Base-by-base conservation (phyloP, 1,139 yeast genomes). In the Blastobotrys elegans region DNA sequence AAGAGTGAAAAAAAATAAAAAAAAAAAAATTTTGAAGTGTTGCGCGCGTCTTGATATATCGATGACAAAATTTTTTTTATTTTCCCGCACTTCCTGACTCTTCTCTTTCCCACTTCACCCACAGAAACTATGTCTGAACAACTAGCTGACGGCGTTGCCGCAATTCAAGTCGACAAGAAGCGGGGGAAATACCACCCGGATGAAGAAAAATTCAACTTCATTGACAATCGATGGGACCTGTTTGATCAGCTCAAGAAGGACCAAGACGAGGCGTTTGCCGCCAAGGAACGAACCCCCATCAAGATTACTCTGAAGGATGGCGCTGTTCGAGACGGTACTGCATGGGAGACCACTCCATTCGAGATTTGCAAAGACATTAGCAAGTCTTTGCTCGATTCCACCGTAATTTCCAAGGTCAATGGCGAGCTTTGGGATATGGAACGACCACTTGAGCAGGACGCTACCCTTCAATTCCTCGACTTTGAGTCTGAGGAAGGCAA, bases 401-500 rank as follows among this genome's bases (percentile, higher is more conserved):
- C 87, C 61, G 89, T 94, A 53, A 89, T 94, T 59, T 78, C 97
- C 51, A 89, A 88, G 70, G 94, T 92, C 50, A 77, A 94, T 62
- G 96, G 96, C 50, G 74, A 77, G 57, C 74, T 90, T 59, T 94
- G 98, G 98, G 99, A 94, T 72, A 75, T 94, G 64, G 94, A 84
- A 55, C 84, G 98, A 70, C 97, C 97, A 16, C 74, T 94, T 48
- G 98, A 92, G 71, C 75, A 69, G 30, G 88, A 84, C 57, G 72
- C 77, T 44, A 67, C 70, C 40, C 73, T 94, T 56, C 94, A 88
- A 66, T 84, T 89, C 60, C 72, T 81, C 55, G 88, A 83, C 61
- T 94, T 94, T 70, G 84, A 80, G 39, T 67, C 81, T 55, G 88
- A 87, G 20, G 97, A 90, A 65, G 98, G 97, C 68, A 87, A 83